Base-by-base conservation (phyloP, 805 yeast genomes). In the Starmerella apis region DNA sequence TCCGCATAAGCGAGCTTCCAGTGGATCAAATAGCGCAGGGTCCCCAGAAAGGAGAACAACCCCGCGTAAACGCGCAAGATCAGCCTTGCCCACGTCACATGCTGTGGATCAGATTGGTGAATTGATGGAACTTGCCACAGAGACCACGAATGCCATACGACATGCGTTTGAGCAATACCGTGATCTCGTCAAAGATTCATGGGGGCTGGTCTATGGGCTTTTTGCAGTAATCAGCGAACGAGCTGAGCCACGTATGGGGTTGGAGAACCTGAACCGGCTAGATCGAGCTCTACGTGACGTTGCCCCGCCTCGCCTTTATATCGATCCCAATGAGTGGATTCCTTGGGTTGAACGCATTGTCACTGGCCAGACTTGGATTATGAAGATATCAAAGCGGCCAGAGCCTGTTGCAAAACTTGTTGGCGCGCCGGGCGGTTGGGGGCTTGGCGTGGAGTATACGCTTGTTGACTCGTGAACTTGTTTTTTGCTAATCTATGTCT, bases 141-240 rank as follows among this genome's bases (percentile, higher is more conserved):
- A 27, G 16, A 54, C 58, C 1, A 37, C 45, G 1, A 50, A 51
- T 8, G 56, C 60, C 7, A 58, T 65, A 9, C 48, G 52, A 7
- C 52, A 54, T 11, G 66, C 65, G 2, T 63, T 56, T 48, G 46
- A 42, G 30, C 60, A 58, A 46, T 65, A 61, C 55, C 41, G 49
- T 14, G 59, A 57, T 18, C 57, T 65, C 19, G 68, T 64, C 10
- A 63, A 61, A 33, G 69, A 66, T 41, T 39, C 57, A 13, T 65
- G 68, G 68, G 68, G 65, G 1, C 54, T 66, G 22, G 49, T 65
- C 31, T 54, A 63, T 37, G 70, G 68, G 3, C 49, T 65, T 18
- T 49, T 61, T n/a, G 58, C 50, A 24, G 63, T 63, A 9, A 47
- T 65, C 6, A 48, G 56, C n/a, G 52, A 52, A 9, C 50, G 63